Percentiles rank a stretch among this genome's conserved stretches.
Conservation (phyloP, 1,139 yeast species). For the Tardiomyces depauwii region DNA sequence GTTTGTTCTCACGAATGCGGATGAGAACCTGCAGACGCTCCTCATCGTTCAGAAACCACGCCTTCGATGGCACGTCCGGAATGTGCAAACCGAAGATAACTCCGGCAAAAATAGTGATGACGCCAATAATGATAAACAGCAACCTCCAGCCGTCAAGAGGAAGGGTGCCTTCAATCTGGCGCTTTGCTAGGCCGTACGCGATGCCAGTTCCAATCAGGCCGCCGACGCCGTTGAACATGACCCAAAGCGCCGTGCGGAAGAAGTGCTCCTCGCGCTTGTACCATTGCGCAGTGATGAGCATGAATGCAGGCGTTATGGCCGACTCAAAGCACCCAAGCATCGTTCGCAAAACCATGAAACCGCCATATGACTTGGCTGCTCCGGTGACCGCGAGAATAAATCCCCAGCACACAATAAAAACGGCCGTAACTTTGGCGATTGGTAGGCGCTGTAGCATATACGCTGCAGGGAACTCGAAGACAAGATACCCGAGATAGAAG, state of each 20-base stretch:
- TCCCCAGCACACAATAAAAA: conserved; percentile 35
- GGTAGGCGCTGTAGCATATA: conserved; percentile 34
- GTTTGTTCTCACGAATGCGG: conserved; percentile 36
- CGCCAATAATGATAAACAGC: conserved; percentile 36
- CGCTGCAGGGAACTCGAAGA: conserved; percentile 34
- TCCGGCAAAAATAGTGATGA: conserved; percentile 39
- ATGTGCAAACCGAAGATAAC: conserved; percentile 32
- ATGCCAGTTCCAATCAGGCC: conserved; percentile 13
- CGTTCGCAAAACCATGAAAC: conserved; percentile 39
- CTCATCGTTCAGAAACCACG: conserved; percentile 39
- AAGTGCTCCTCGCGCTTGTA: conserved; percentile 43
- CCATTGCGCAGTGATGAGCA: conserved; percentile 47
- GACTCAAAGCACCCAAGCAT: conserved; percentile 47
- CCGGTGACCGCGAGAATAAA: conserved; percentile 32
- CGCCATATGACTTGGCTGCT: conserved; percentile 21
- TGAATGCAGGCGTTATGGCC: conserved; percentile 47
- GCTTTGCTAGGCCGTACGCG: conserved; percentile 13
- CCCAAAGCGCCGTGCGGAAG: conserved; percentile 11
- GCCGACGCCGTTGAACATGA: conserved; percentile 14
- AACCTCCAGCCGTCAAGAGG: conserved; percentile 30
- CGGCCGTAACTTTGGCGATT: conserved; percentile 6
- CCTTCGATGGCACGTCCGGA: conserved; percentile 45
- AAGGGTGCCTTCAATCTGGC: conserved; percentile 18
- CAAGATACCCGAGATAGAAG: conserved; percentile 37
- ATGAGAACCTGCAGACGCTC: conserved; percentile 45